Percentiles rank a stretch among this genome's conserved stretches.
Evolutionary conservation across 176 grass and related monocot species (phyloP).

Genomic region (Oryza australiensis): DNA sequence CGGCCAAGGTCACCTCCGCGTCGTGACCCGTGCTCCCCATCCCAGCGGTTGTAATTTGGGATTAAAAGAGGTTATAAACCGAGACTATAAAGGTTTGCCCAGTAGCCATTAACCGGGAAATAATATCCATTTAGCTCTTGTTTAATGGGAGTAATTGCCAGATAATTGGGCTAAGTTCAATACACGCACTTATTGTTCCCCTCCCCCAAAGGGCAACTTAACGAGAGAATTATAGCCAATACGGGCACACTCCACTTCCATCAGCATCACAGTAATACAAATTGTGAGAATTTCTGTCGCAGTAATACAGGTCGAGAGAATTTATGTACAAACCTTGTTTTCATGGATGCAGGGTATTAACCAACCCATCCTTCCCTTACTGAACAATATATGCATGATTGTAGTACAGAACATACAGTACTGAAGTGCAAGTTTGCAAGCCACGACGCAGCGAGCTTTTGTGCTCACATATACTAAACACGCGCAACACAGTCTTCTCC

Average conservation of each 20-base stretch:
- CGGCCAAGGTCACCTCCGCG: too few relatives aligned
- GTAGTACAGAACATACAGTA: too few relatives aligned
- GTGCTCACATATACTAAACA: slow-evolving; percentile 8
- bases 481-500: neutral
- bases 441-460: neutral
- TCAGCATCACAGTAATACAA: neutral
- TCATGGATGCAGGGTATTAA: neutral
- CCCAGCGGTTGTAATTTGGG: too few relatives aligned
- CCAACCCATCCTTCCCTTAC: neutral
- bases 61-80: too few relatives aligned
- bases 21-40: too few relatives aligned
- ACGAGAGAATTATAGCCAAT: neutral
- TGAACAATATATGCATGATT: neutral
- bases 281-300: neutral
- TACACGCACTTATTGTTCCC: neutral
- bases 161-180: neutral
- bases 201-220: neutral
- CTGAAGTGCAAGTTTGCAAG: neutral
- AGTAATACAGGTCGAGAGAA: neutral
- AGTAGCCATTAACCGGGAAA: neutral
- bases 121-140: neutral
- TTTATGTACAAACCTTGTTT: neutral
- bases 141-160: neutral
- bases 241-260: neutral
- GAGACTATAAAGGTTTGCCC: too few relatives aligned